Evolutionary conservation across 108 stramenopile genomes (phyloP), one percentile per base, ranked within the genome.

Genomic region (Cylindrotheca fusiformis): DNA sequence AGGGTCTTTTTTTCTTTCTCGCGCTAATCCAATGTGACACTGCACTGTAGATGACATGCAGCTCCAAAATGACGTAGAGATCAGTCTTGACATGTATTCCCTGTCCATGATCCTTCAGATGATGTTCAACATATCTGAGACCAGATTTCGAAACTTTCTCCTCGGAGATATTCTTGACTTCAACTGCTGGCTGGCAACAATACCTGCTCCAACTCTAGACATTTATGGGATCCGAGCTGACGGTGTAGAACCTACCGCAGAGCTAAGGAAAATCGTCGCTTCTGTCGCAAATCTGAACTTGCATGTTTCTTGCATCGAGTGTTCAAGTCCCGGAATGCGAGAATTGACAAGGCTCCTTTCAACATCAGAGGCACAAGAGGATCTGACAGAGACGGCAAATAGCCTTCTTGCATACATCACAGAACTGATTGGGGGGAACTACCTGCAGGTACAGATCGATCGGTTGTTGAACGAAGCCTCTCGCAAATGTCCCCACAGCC

Each of bases 121-220:
- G 8, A 70, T 88, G 46, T 45, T 69, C 10, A 66, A 85, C 64
- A 74, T 91, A 21, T 58, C 76, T 14, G 79, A 77, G 21, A 12
- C 48, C 1, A 46, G 71, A 14, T 83, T 91, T 18, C 32, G 82
- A 17, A 33, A 62, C 18, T 88, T 91, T 31, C 91, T 88, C 0
- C 54, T 93, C 12, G 58, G 71, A 25, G 81, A 81, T 60, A 26
- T 82, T 1, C 50, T 79, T 45, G 79, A 93, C 61, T 12, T 82
- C 4, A 60, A 93, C 52, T 93, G 91, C 60, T 93, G 87, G 87
- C 62, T 89, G 18, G 76, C 91, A 48, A 89, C 82, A 8, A 68
- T 89, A 12, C 80, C 80, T 4, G 70, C 79, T 2, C 86, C 87
- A 8, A 29, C 55, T 1, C 74, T 88, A 6, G 74, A 87, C 47